Conservation (phyloP, 176 grass and related monocot genomes). For the Pharus latifolius region DNA sequence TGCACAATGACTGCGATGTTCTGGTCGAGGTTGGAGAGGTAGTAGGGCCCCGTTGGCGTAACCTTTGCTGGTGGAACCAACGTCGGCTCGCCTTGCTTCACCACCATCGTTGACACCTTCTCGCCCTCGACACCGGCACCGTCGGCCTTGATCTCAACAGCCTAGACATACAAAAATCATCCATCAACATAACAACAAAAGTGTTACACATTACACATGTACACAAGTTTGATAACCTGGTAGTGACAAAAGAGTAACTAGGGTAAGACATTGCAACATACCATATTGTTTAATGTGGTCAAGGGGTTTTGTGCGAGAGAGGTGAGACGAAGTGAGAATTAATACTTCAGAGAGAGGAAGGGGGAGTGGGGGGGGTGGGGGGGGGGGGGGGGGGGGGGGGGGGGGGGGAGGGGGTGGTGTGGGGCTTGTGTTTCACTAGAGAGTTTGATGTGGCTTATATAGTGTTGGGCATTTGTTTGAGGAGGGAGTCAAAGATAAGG, state of each 20-base stretch:
- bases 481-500: background rate
- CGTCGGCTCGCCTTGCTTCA: slow-evolving; percentile 38
- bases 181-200: background rate
- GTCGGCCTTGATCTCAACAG: slow-evolving; percentile 38
- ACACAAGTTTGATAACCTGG: background rate
- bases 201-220: background rate
- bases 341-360: background rate
- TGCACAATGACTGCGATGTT: slow-evolving; percentile 84
- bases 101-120: slow-evolving; percentile 15
- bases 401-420: background rate
- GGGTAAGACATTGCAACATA: no score
- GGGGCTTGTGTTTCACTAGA: background rate
- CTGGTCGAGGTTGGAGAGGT: slow-evolving; percentile 97
- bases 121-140: background rate
- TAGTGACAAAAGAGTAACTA: no score
- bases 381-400: background rate
- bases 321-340: no score
- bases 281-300: no score
- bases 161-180: background rate
- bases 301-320: no score
- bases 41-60: slow-evolving; percentile 70
- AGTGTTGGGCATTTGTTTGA: background rate
- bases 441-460: background rate
- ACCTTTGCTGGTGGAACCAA: slow-evolving; percentile 46
- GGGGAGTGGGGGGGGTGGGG: background rate